These are phyloP conservation scores for Scutellaria galericulata DNA, from an alignment of 257 asterid genomes.

Conservation along the genomic window DNA sequence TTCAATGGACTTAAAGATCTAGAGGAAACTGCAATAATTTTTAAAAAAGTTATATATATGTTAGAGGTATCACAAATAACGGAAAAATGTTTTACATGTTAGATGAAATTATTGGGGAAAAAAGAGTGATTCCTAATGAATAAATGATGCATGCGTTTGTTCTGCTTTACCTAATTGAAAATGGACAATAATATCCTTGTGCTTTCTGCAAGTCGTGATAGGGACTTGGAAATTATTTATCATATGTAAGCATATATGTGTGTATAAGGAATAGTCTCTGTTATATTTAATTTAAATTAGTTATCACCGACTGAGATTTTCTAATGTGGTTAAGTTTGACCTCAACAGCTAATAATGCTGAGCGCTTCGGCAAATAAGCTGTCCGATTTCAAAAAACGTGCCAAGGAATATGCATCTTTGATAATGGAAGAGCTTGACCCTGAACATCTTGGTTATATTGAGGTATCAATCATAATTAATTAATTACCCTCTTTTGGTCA, in stretches of 20 bases:
- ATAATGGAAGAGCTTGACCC: conserved; percentile 97
- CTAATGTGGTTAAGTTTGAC: conserved; percentile 33
- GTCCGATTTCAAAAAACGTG: conserved; percentile 86
- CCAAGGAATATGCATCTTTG: conserved; percentile 75
- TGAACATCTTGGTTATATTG: conserved; percentile 79
- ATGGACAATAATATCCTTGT: conserved; percentile 23
- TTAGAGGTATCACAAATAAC: too few relatives aligned
- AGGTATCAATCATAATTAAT: conserved; percentile 53
- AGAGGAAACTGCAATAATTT: too few relatives aligned
- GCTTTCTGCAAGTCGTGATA: conserved; percentile 22
- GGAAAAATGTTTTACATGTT: too few relatives aligned
- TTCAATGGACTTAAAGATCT: too few relatives aligned
- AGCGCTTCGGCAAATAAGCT: conserved; percentile 94
- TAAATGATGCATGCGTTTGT: too few relatives aligned
- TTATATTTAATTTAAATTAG: not conserved
- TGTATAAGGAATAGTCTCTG: not conserved
- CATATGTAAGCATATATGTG: too few relatives aligned
- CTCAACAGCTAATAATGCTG: conserved; percentile 77
- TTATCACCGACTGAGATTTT: not conserved
- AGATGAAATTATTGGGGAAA: too few relatives aligned
- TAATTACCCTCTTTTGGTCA: too few relatives aligned
- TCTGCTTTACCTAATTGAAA: conserved; percentile 32
- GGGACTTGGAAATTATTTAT: not conserved
- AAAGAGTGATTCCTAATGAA: too few relatives aligned
- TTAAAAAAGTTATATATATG: too few relatives aligned